Conservation (phyloP, 176 grass and related monocot genomes). For the Carex pumila region DNA sequence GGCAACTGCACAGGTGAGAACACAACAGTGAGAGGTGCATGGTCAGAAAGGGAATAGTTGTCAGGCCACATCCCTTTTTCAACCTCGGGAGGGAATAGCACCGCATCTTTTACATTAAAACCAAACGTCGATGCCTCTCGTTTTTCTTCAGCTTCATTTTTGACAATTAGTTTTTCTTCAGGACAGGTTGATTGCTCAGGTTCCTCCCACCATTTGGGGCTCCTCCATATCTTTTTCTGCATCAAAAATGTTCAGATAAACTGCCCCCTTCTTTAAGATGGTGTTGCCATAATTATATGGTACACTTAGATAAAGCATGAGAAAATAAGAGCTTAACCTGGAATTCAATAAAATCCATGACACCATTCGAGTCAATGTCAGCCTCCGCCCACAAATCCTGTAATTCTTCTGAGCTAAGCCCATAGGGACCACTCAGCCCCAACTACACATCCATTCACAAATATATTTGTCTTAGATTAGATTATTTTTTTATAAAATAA, state of each 20-base stretch:
- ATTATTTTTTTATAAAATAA: neutral
- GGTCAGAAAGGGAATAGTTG: slow-evolving; percentile 84
- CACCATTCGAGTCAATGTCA: slow-evolving; percentile 34
- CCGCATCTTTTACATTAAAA: slow-evolving; percentile 43
- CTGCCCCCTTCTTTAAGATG: neutral
- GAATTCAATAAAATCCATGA: slow-evolving; percentile 39
- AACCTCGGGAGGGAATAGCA: slow-evolving; percentile 82
- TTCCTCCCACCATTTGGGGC: slow-evolving; percentile 30
- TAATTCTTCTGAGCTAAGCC: slow-evolving; percentile 55
- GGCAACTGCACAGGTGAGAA: slow-evolving; percentile 64
- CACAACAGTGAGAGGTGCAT: slow-evolving; percentile 82
- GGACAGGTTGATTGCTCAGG: neutral
- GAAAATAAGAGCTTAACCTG: slow-evolving; percentile 11
- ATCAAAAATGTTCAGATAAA: neutral
- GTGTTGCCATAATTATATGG: neutral
- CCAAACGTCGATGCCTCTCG: neutral
- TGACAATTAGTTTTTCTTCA: neutral
- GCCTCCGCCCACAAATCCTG: slow-evolving; percentile 57
- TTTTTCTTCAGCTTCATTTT: slow-evolving; percentile 21
- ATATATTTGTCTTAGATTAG: neutral
- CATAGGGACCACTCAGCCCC: slow-evolving; percentile 49
- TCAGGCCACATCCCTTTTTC: slow-evolving; percentile 86
- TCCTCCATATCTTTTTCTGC: slow-evolving; percentile 35
- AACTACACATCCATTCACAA: slow-evolving; percentile 39
- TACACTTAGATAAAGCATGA: neutral